Base-by-base conservation (phyloP, 164 flowering plant genomes). In the Macadamia integrifolia region DNA sequence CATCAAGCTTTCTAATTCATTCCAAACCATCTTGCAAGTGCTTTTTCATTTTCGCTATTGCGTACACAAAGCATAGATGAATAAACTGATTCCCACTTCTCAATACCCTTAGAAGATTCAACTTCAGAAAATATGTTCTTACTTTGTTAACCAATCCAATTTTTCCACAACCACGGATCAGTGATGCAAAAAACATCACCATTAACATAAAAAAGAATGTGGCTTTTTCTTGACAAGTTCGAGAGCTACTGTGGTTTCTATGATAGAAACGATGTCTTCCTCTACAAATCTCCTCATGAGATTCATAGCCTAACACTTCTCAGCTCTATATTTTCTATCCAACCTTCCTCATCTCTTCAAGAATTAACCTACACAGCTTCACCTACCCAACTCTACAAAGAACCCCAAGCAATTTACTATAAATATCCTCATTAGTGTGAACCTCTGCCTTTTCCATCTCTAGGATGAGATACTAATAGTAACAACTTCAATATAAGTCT, bases 361-460 rank as follows among this genome's bases (percentile, higher is more conserved):
- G 52, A 48, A 58, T 14, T n/a, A 58, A 67, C 58, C 30, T 42
- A 48, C 73, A 70, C 48, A 70, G 67, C 58, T 70, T 70, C 67
- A 57, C 62, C 67, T 49, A 64, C 62, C 73, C 68, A 32, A 18
- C 73, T 4, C 35, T 31, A 46, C 48, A 64, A 42, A 64, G 44
- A 64, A 70, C 64, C 23, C 58, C 73, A 49, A 64, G 64, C 18
- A 70, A 29, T 64, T 31, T 61, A 56, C 57, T 46, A 70, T 64
- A 65, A 58, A 71, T 49, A 9, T 57, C 62, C 18, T 64, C 73
- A 64, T 64, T 58, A 35, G 68, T 64, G 52, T 43, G 30, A 66
- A 71, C 30, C 61, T 65, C 69, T 40, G 23, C 53, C n/a, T 66
- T 69, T 60, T 71, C 69, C 74, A 71, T 71, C 69, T 71, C 74